Conservation (phyloP, 345 rosid species). For the Cardamine resedifolia region DNA sequence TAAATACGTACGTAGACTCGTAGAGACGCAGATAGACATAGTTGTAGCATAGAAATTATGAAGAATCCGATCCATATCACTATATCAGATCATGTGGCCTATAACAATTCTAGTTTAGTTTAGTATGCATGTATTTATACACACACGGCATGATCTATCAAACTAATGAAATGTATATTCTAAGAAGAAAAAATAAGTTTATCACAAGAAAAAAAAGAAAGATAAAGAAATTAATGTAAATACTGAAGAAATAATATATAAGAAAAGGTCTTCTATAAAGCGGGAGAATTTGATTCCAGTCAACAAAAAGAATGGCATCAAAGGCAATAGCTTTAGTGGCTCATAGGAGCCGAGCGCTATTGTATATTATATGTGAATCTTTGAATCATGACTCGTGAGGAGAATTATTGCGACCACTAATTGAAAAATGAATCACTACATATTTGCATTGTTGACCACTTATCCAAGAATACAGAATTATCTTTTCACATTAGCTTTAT, state of each 20-base stretch:
- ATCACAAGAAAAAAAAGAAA: neutral
- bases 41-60: conserved; percentile 5
- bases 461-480: neutral
- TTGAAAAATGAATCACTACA: conserved; percentile 3
- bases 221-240: neutral
- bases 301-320: conserved; percentile 34
- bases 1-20: neutral
- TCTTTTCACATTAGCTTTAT: conserved; percentile 17
- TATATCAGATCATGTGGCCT: conserved; percentile 10
- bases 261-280: conserved; percentile 22
- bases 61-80: conserved; percentile 14
- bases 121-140: neutral
- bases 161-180: neutral
- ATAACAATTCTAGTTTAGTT: neutral
- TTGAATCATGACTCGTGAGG: conserved; percentile 23
- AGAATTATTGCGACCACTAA: conserved; percentile 36
- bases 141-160: neutral
- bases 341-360: conserved; percentile 12
- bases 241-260: conserved; percentile 16
- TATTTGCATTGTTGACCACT: conserved; percentile 25
- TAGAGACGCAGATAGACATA: neutral
- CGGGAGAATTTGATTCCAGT: conserved; percentile 33
- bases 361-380: conserved; percentile 23
- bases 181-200: neutral
- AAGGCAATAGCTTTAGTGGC: conserved; percentile 32